Evolutionary conservation across 345 rosid genomes (phyloP).

Genomic region (Firmiana major): DNA sequence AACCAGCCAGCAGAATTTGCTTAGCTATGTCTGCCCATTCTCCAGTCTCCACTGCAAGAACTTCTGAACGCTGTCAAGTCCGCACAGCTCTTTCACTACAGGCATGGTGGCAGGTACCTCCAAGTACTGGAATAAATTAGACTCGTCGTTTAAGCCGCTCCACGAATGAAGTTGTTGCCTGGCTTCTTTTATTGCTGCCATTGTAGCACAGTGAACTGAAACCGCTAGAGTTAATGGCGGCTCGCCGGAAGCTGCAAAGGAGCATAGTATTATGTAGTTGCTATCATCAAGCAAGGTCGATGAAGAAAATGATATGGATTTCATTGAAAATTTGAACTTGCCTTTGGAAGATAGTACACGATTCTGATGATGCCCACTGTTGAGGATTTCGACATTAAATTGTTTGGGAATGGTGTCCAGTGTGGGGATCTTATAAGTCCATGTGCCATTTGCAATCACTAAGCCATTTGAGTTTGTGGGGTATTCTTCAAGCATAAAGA

Average conservation of each 20-base stretch:
- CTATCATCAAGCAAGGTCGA: neutral
- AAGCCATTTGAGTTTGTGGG: conserved; percentile 66
- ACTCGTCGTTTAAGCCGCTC: conserved; percentile 23
- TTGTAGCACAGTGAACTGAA: conserved; percentile 79
- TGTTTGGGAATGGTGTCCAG: conserved; percentile 70
- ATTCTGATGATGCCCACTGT: conserved; percentile 62
- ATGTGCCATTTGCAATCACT: conserved; percentile 63
- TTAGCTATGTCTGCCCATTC: conserved; percentile 5
- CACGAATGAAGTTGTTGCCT: conserved; percentile 51
- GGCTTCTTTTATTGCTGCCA: conserved; percentile 72
- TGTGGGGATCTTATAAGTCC: conserved; percentile 82
- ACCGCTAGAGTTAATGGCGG: conserved; percentile 78
- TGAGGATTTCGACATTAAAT: conserved; percentile 66
- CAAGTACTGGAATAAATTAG: conserved; percentile 29
- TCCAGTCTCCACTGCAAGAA: conserved; percentile 36
- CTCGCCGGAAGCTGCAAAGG: conserved; percentile 50
- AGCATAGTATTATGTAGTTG: no score
- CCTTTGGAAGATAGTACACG: conserved; percentile 90
- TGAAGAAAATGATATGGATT: no score
- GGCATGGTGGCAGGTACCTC: conserved; percentile 85
- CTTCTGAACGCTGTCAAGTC: conserved; percentile 55
- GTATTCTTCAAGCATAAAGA: conserved; percentile 87
- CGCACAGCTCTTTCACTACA: conserved; percentile 69
- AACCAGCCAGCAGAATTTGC: no score
- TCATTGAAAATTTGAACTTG: neutral